Evolutionary conservation across 352 stramenopile genomes (phyloP), one percentile per base, ranked within the genome.

Genomic region (Thalassiosira livingstoniorum): DNA sequence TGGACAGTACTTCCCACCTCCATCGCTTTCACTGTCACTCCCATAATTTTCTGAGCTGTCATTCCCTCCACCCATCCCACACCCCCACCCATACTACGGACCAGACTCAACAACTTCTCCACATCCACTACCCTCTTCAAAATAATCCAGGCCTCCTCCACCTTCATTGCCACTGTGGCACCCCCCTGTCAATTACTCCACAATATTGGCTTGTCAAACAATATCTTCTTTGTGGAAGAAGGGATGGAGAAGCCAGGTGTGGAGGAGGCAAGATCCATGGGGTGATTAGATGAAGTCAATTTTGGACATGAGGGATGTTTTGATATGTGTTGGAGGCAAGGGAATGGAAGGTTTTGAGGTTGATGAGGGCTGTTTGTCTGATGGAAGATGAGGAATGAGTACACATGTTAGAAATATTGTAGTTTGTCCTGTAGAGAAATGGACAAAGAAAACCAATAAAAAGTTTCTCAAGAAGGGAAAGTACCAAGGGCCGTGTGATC

Each of bases 311-410:
- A 18, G 99, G 91, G 25, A 94, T 98, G 2, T 97, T 97, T 27
- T 93, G 91, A n/a, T 93, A 94, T 2, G 92, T 95, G 42, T 96
- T 93, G 75, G 90, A 89, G 13, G 85, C 70, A n/a, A 86, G 66
- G 78, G 94, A 94, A 29, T 87, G 81, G 4, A 95, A 71, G 54
- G 94, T 90, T 86, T 99, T 97, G 11, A 99, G 91, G 78, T 99
- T 99, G 37, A 97, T 92, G 25, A 99, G 94, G 3, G 98, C 98
- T 42, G 97, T 97, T 96, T 97, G 80, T 99, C 97, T 29, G 99
- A 72, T 18, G 98, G 94, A 82, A 99, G 90, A 62, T 96, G 89
- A 93, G 94, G 78, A 65, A 90, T 92, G 2, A 80, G 62, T 11
- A n/a, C n/a, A n/a, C n/a, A n/a, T n/a, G n/a, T n/a, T n/a, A n/a